These are phyloP conservation scores for Sporothrix inflata DNA, from an alignment of 2,329 filamentous ascomycete genomes.

Conservation along the genomic window DNA sequence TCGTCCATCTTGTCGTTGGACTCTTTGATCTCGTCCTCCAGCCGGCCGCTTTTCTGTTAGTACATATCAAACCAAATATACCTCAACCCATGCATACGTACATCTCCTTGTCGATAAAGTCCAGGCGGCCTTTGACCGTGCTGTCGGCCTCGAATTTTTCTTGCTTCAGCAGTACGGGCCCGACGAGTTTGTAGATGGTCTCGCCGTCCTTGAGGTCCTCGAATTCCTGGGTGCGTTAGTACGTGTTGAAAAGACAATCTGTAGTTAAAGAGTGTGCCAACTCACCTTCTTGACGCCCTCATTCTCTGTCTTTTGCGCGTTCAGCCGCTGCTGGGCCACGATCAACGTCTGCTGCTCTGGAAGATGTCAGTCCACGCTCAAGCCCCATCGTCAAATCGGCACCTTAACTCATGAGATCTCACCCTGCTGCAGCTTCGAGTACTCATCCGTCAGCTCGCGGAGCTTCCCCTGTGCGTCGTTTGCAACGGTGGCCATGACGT, in stretches of 20 bases:
- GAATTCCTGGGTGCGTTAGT: conserved; percentile 69
- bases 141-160: conserved; percentile 87
- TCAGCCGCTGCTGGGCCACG: conserved; percentile 83
- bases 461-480: conserved; percentile 75
- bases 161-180: conserved; percentile 91
- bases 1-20: conserved; percentile 60
- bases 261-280: background rate
- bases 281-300: conserved; percentile 77
- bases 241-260: background rate
- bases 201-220: conserved; percentile 75
- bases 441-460: conserved; percentile 84
- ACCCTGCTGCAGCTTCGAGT: conserved; percentile 85
- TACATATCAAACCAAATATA: background rate
- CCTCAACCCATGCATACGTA: conserved; percentile 43
- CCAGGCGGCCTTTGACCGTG: conserved; percentile 86
- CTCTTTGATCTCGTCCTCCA: conserved; percentile 59
- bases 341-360: conserved; percentile 81
- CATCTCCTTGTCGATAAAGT: conserved; percentile 95
- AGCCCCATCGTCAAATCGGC: background rate
- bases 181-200: conserved; percentile 94
- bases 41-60: conserved; percentile 36
- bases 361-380: background rate
- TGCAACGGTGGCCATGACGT: conserved; percentile 37
- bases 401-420: conserved; percentile 32
- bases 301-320: conserved; percentile 94